Evolutionary conservation across 805 yeast genomes (phyloP).

Genomic region (Metschnikowia santaceciliae): DNA sequence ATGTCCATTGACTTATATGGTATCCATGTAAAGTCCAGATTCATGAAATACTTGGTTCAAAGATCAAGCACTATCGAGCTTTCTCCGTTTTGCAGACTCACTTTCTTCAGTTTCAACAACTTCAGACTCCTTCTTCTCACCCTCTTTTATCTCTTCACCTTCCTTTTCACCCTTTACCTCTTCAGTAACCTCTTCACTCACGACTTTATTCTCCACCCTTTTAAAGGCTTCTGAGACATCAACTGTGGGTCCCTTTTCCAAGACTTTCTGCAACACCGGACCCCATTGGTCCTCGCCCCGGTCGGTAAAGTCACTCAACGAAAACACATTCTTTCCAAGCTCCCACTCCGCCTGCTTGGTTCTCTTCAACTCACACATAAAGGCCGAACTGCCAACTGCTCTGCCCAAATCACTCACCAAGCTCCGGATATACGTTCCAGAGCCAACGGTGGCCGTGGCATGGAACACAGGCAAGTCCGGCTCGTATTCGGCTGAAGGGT

Average conservation of each 20-base stretch:
- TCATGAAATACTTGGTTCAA: background rate
- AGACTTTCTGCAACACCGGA: constrained; percentile 52
- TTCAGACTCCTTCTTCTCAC: no score
- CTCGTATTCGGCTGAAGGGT: constrained; percentile 36
- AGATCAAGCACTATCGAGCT: background rate
- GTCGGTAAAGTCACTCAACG: constrained; percentile 59
- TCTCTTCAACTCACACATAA: constrained; percentile 82
- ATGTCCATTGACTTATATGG: no score
- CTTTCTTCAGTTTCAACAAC: background rate
- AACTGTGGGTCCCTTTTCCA: constrained; percentile 33
- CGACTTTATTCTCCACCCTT: background rate
- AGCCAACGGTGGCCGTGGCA: constrained; percentile 74
- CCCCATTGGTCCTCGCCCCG: constrained; percentile 68
- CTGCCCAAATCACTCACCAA: constrained; percentile 85
- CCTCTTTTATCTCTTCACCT: background rate
- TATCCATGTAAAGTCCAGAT: no score
- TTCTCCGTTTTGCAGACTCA: constrained; percentile 2
- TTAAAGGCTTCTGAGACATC: constrained; percentile 24
- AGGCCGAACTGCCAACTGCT: constrained; percentile 74
- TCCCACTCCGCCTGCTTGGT: constrained; percentile 81
- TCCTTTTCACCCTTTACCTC: background rate
- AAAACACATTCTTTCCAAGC: constrained; percentile 64
- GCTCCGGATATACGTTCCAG: constrained; percentile 94
- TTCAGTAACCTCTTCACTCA: background rate
- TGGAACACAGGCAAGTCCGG: constrained; percentile 66